Base-by-base conservation (phyloP, 148 eudicot genomes). In the Vaccinium darrowii region DNA sequence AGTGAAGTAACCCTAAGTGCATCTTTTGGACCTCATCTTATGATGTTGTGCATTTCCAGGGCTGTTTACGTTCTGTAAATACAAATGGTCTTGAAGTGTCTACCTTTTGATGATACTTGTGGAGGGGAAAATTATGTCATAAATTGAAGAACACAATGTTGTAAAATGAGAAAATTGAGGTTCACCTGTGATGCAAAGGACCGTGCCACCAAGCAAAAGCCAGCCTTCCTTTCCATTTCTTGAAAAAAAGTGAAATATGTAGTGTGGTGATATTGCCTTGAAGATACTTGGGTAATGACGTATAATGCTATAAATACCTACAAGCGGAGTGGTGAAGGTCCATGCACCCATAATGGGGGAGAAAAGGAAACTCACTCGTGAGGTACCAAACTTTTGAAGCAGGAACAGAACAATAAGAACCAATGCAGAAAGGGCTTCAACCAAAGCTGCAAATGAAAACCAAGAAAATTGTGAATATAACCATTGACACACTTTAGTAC, bases 331-430 rank as follows among this genome's bases (percentile, higher is more conserved):
- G 54, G 90, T 82, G 39, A 92, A 85, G n/a, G 93, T 91, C 95
- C 95, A 92, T 77, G 89, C 76, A 23, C 85, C 92, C 95, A 92
- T 91, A 54, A 92, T 89, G 53, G 95, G 95, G 23, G 93, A 89
- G 88, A 92, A 92, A n/a, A 91, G 88, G 88, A 92, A 92, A 87
- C 95, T 92, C 87, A 92, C 93, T 79, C 86, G 83, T 69, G 93
- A 91, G 76, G 95, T 92, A 25, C 95, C 95, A 86, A 50, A 91
- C 69, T 87, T 91, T 85, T 91, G 95, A 23, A 90, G 85, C 77
- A 91, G 88, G 87, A 92, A 92, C 85, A 92, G 87, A 85, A 86
- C 72, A 39, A 91, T 82, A 51, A 92, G 88, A 84, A 90, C 85
- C 21, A 87, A 52, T 23, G 91, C 95, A 0, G 95, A 92, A 58